Evolutionary conservation across 2,329 filamentous ascomycete genomes (phyloP).

Genomic region (Teratosphaeria gauchensis): DNA sequence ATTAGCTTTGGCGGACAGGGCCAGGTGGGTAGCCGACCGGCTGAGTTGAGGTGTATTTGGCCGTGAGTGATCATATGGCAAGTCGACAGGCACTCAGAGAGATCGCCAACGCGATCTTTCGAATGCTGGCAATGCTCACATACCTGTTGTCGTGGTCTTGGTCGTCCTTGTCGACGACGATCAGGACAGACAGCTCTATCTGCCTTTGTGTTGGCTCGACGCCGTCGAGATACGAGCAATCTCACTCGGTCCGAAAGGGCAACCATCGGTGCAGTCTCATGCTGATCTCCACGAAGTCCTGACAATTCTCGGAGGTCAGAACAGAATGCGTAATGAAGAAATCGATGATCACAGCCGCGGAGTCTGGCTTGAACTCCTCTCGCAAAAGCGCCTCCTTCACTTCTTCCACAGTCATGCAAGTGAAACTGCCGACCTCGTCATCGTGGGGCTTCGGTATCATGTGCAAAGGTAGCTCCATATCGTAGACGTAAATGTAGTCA

Average conservation of each 20-base stretch:
- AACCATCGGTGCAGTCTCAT: constrained; percentile 66
- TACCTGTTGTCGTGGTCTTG: background rate
- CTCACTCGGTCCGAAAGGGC: constrained; percentile 46
- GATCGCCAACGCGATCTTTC: no score
- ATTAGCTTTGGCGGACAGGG: background rate
- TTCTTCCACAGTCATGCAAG: constrained; percentile 66
- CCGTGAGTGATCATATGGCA: background rate
- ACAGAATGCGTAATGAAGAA: constrained; percentile 83
- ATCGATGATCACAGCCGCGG: constrained; percentile 70
- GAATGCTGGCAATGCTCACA: background rate
- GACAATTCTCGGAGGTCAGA: constrained; percentile 61
- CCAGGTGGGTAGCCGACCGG: background rate
- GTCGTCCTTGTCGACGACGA: no score
- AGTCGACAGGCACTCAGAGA: background rate
- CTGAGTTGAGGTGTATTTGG: background rate
- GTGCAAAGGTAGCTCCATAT: constrained; percentile 63
- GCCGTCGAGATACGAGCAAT: background rate
- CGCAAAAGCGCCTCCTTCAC: constrained; percentile 58
- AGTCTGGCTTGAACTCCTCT: constrained; percentile 88
- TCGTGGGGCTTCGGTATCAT: constrained; percentile 72
- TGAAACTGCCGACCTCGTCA: constrained; percentile 79
- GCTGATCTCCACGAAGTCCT: constrained; percentile 65
- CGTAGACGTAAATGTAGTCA: constrained; percentile 90
- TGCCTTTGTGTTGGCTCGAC: no score
- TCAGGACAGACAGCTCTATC: no score